Percentiles rank a stretch among this genome's conserved stretches.
These are phyloP conservation scores for Aspergillus sp. DNA, from an alignment of 2,329 filamentous ascomycete species.

Conservation along the genomic window DNA sequence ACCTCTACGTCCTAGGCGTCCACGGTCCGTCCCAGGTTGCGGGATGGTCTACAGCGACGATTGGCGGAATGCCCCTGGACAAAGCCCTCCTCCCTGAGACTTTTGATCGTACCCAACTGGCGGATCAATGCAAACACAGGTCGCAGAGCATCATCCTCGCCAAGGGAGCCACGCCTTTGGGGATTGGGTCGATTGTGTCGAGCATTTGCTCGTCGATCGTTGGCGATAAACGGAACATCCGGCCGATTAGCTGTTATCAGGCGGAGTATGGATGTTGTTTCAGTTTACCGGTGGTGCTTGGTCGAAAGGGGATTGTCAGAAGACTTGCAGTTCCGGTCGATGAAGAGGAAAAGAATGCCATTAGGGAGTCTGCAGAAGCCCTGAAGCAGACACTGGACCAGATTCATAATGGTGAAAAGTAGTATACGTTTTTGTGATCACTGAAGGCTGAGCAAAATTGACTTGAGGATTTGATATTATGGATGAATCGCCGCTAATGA, in stretches of 20 bases:
- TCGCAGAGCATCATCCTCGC: conserved; percentile 48
- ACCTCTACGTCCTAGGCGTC: conserved; percentile 49
- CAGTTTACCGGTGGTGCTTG: conserved; percentile 51
- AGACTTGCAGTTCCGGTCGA: conserved; percentile 21
- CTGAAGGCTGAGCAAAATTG: too few relatives aligned
- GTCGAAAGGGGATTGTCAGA: conserved; percentile 47
- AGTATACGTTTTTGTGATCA: too few relatives aligned
- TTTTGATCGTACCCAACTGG: conserved; percentile 35
- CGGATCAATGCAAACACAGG: conserved; percentile 46
- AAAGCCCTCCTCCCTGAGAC: conserved; percentile 27
- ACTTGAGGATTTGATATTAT: too few relatives aligned
- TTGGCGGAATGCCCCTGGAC: conserved; percentile 43
- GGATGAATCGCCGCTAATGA: too few relatives aligned
- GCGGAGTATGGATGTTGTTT: conserved; percentile 50
- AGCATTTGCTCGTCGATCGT: conserved; percentile 53
- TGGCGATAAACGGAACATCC: conserved; percentile 47
- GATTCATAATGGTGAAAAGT: neutral
- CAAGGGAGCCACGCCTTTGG: conserved; percentile 53
- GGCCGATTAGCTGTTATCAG: conserved; percentile 52
- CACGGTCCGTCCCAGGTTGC: conserved; percentile 51
- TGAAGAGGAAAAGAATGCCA: neutral
- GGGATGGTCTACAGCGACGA: conserved; percentile 47
- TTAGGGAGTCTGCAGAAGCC: neutral
- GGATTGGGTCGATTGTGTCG: conserved; percentile 49
- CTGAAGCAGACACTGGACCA: conserved; percentile 5